A percentile compares a stretch with the other conserved stretches of the same genome.
Evolutionary conservation across 2,329 filamentous ascomycete genomes (phyloP).

Genomic region (Onygenales sp.): DNA sequence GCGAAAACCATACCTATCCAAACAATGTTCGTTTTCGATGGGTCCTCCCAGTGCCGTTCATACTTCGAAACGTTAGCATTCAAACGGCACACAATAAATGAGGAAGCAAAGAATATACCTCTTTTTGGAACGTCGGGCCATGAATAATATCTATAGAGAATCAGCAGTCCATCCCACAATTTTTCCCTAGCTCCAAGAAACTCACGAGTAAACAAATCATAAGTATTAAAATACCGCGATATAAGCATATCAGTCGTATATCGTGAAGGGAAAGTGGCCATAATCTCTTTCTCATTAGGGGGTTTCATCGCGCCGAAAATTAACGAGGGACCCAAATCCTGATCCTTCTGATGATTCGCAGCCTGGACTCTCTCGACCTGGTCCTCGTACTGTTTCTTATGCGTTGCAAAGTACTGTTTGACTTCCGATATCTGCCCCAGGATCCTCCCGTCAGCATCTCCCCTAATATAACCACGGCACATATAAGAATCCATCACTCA

Average conservation of each 20-base stretch:
- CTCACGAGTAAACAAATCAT: slow-evolving; percentile 52
- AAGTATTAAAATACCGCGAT: slow-evolving; percentile 82
- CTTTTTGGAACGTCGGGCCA: slow-evolving; percentile 72
- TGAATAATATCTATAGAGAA: slow-evolving; percentile 56
- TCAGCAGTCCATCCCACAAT: slow-evolving; percentile 17
- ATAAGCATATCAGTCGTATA: slow-evolving; percentile 77
- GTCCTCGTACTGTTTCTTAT: slow-evolving; percentile 81
- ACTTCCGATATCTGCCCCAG: slow-evolving; percentile 68
- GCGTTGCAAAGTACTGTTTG: slow-evolving; percentile 74
- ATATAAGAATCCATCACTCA: slow-evolving; percentile 21
- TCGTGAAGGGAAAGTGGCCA: slow-evolving; percentile 70
- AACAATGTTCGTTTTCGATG: slow-evolving; percentile 46
- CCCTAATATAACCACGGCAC: neutral
- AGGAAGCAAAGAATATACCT: slow-evolving; percentile 34
- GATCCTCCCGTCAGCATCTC: neutral
- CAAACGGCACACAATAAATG: neutral
- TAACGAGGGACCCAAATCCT: slow-evolving; percentile 58
- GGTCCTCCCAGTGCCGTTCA: slow-evolving; percentile 52
- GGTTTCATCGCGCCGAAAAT: slow-evolving; percentile 64
- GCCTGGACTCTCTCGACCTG: slow-evolving; percentile 64
- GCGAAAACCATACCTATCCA: slow-evolving; percentile 55
- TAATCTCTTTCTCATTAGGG: slow-evolving; percentile 65
- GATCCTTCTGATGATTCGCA: slow-evolving; percentile 47
- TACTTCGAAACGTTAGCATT: slow-evolving; percentile 34
- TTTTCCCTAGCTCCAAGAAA: slow-evolving; percentile 18